Base-by-base conservation (phyloP, 2,329 filamentous ascomycete species). In the Sclerotinia minor region DNA sequence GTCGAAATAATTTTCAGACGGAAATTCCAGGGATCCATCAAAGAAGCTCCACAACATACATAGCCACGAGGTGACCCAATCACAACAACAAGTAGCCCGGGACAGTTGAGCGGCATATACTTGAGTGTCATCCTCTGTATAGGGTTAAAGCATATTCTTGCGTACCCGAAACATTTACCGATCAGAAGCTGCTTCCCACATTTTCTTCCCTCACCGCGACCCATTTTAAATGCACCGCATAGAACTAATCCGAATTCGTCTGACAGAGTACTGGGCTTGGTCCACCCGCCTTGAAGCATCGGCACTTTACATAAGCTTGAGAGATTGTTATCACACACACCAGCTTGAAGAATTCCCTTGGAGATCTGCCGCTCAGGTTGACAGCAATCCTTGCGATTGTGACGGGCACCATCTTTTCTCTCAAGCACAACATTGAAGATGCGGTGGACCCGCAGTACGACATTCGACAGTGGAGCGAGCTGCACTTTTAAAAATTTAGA, bases 1-100 rank as follows among this genome's bases (percentile, higher is more conserved):
- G 53, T 69, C 69, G 70, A 64, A 72, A 73, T 71, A 72, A 73
- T 72, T 72, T 70, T 71, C 70, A 72, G 52, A 53, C 63, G 41
- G 61, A 64, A 58, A 26, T 1, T 13, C 13, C 52, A 61, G 61
- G 64, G 64, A 50, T 24, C 54, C 54, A 66, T 66, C 55, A 61
- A 61, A 35, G 8, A 41, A 52, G 49, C 52, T 60, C 64, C 64
- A 44, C 32, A 24, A 24, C 24, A 50, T 50, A 24, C 24, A 50
- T 50, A 19, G 15, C 24, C 47, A 15, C 32, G 44, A 35, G 32
- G 32, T 60, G 54, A 52, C 55, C 29, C n/a, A 49, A 26, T 26
- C 15, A 11, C 26, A 24, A 49, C 26, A n/a, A 49, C 21, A 44
- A 41, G 11, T 21, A 11, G n/a, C 49, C 45, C 45, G 24, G 47